Conservation (phyloP, 768 basidiomycete genomes). For the Russula vinacea region DNA sequence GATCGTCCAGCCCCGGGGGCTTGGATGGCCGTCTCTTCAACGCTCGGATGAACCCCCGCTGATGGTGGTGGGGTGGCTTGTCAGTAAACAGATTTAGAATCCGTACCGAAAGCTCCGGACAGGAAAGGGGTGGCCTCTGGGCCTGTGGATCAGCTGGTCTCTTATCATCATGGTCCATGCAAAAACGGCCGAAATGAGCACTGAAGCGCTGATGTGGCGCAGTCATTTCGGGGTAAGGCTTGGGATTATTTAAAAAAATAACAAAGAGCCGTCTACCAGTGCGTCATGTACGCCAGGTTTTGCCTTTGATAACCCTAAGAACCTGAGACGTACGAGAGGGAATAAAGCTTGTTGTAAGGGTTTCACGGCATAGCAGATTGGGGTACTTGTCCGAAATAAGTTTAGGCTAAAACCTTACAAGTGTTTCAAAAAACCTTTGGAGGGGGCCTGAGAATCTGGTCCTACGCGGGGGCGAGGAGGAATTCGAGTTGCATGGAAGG, state of each 20-base stretch:
- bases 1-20: neutral
- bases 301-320: neutral
- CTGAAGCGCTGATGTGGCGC: neutral
- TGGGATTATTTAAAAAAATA: neutral
- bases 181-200: neutral
- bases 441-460: neutral
- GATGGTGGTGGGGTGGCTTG: neutral
- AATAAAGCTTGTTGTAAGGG: neutral
- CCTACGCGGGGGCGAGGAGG: too few species aligned
- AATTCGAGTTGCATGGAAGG: too few species aligned
- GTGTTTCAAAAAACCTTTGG: neutral
- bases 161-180: neutral
- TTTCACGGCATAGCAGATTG: slow-evolving; percentile 1
- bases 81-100: neutral
- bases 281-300: neutral
- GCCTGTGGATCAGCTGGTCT: neutral
- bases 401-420: neutral
- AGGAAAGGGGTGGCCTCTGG: neutral
- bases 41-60: too few species aligned
- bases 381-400: neutral
- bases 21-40: too few species aligned
- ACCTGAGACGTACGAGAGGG: neutral
- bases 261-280: neutral
- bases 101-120: neutral
- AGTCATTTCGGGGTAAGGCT: neutral